Base-by-base conservation (phyloP, 495 filamentous ascomycete genomes). In the Delitschia confertaspora region DNA sequence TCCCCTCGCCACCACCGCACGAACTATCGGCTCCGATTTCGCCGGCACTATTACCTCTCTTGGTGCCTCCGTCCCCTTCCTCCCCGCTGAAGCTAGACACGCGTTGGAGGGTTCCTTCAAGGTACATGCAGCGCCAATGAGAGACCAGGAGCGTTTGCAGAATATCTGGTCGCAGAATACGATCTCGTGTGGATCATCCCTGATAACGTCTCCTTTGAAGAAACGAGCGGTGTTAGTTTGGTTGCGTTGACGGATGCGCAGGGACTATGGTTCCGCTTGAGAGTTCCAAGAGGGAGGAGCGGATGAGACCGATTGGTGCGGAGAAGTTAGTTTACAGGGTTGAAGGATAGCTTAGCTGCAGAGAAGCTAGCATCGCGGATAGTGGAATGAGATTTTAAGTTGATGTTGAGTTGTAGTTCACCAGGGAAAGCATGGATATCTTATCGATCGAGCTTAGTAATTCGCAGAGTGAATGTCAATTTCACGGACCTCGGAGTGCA, bases 21-120 rank as follows among this genome's bases (percentile, higher is more conserved):
- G 57, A 6, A 64, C 62, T 22, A 58, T 62, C 0, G 71, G 69
- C 30, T 57, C 64, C 52, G 71, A 74, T 53, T 60, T 74, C 40
- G 47, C 70, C 8, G 71, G 69, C 6, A 64, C 47, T 1, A 63
- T 73, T 1, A 47, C 47, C 5, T 24, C 40, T 6, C 37, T 53
- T 14, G 53, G 46, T 26, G n/a, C 31, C 7, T 22, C 23, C 19
- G 36, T 54, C 4, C 45, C 45, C 35, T 6, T 21, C 32, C 5
- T 41, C 42, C 36, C 35, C 30, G n/a, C 32, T 57, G 5, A 45
- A 48, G 18, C 13, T 33, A 26, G 57, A 55, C 14, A 32, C 25
- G 56, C 50, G 49, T 52, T 1, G 34, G 43, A 3, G 55, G 62
- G 14, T 57, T 66, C 40, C 41, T 62, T 29, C 60, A 66, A 47